phyloP scores from a whole-genome alignment of 2,329 filamentous ascomycete species.

The Microsporum canis region DNA sequence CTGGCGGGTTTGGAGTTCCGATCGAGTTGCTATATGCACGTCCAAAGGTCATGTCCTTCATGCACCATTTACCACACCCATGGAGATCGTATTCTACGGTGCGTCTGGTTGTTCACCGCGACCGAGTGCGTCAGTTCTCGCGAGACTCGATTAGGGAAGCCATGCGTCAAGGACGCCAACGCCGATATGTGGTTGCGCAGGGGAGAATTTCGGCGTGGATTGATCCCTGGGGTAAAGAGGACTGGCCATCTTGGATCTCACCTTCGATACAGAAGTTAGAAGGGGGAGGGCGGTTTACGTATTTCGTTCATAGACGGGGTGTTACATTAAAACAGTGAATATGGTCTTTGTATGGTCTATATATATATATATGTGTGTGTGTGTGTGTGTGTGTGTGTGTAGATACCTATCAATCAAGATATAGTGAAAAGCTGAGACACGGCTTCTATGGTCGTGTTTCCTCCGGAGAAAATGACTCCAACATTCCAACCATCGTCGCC shows the following conservation, averaged over 20 bases:
- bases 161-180: constrained; percentile 2
- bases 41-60: constrained; percentile 19
- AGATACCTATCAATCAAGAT: background rate
- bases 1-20: background rate
- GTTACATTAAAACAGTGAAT: background rate
- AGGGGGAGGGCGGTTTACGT: constrained; percentile 9
- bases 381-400: background rate
- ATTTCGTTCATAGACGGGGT: constrained; percentile 9
- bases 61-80: constrained; percentile 26
- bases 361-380: background rate
- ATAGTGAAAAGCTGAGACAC: constrained; percentile 43
- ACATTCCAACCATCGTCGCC: constrained; percentile 64
- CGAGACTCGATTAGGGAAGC: constrained; percentile 21
- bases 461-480: constrained; percentile 51
- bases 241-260: constrained; percentile 19
- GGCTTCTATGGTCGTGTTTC: constrained; percentile 53
- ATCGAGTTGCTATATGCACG: background rate
- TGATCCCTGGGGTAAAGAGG: constrained; percentile 26
- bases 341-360: background rate
- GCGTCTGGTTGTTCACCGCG: constrained; percentile 28
- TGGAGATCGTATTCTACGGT: constrained; percentile 31
- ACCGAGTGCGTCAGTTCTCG: constrained; percentile 27
- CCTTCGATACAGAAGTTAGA: background rate
- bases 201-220: constrained; percentile 29
- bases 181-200: constrained; percentile 26